A percentile compares a stretch with the other conserved stretches of the same genome.
Conservation (phyloP, 78 protist genomes). For the Cavenderia fasciculata region DNA sequence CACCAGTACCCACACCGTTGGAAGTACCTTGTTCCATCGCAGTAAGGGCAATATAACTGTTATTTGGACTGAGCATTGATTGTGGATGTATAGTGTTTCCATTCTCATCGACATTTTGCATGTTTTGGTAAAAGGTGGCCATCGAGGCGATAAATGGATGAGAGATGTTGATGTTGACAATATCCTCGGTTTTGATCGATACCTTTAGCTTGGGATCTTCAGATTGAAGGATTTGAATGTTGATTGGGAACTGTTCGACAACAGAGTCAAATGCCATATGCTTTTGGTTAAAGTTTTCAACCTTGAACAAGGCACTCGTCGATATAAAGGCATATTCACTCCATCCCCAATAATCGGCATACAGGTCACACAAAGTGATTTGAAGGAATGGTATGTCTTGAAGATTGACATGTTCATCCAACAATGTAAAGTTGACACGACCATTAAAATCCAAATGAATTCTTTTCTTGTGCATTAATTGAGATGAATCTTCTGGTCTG, state of each 20-base stretch:
- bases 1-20: neutral
- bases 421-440: slow-evolving; percentile 43
- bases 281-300: slow-evolving; percentile 62
- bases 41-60: too few relatives aligned
- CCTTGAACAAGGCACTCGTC: slow-evolving; percentile 6
- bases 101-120: slow-evolving; percentile 8
- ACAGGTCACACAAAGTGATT: slow-evolving; percentile 36
- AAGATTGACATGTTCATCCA: slow-evolving; percentile 36
- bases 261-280: slow-evolving; percentile 74
- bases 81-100: neutral
- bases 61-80: neutral
- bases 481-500: slow-evolving; percentile 41
- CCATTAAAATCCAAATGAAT: slow-evolving; percentile 36
- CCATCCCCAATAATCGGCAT: slow-evolving; percentile 67
- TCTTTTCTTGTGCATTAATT: slow-evolving; percentile 54
- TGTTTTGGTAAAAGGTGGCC: slow-evolving; percentile 56
- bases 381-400: slow-evolving; percentile 74
- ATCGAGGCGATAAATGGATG: slow-evolving; percentile 62
- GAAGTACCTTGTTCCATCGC: too few relatives aligned
- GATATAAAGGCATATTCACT: slow-evolving; percentile 34
- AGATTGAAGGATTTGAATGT: slow-evolving; percentile 36
- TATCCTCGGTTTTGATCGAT: slow-evolving; percentile 26
- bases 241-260: slow-evolving; percentile 58
- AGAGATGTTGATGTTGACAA: slow-evolving; percentile 38
- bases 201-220: slow-evolving; percentile 72